Evolutionary conservation across 2,329 filamentous ascomycete genomes (phyloP).

Genomic region (Fusarium incarnatum): DNA sequence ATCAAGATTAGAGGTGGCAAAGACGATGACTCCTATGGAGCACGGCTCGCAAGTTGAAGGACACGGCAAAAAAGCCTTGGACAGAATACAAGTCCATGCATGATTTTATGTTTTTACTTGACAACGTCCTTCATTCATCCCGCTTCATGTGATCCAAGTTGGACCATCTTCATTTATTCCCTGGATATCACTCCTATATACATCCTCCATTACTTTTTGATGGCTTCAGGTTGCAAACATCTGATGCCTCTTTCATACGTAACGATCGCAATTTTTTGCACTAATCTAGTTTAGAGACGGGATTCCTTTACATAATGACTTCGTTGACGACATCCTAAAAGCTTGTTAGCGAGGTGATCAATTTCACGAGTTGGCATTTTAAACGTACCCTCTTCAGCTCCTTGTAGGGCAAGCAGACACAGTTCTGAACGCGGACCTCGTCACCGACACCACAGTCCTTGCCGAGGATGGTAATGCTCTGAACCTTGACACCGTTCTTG

Average conservation of each 20-base stretch:
- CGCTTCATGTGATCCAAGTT: conserved; percentile 7
- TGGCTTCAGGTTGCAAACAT: conserved; percentile 18
- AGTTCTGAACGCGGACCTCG: conserved; percentile 96
- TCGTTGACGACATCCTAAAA: conserved; percentile 83
- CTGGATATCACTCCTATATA: conserved; percentile 19
- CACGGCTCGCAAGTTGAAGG: not conserved
- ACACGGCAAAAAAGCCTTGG: conserved; percentile 5
- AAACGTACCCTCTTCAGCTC: conserved; percentile 88
- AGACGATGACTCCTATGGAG: not conserved
- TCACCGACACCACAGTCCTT: conserved; percentile 96
- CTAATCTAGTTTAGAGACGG: conserved; percentile 23
- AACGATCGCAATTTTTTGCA: conserved; percentile 28
- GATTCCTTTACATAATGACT: conserved; percentile 82
- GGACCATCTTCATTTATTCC: conserved; percentile 21
- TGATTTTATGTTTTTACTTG: conserved; percentile 23
- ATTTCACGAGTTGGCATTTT: not conserved
- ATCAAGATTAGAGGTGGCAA: conserved; percentile 14
- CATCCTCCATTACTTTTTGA: conserved; percentile 37
- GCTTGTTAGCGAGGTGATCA: conserved; percentile 43
- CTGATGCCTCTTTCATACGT: conserved; percentile 11
- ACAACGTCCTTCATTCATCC: not conserved
- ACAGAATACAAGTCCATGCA: conserved; percentile 34
- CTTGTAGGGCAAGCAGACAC: conserved; percentile 96
- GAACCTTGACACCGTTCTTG: conserved; percentile 98
- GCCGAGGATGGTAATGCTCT: conserved; percentile 96